Conservation (phyloP, 148 eudicot species). For the Silene latifolia region DNA sequence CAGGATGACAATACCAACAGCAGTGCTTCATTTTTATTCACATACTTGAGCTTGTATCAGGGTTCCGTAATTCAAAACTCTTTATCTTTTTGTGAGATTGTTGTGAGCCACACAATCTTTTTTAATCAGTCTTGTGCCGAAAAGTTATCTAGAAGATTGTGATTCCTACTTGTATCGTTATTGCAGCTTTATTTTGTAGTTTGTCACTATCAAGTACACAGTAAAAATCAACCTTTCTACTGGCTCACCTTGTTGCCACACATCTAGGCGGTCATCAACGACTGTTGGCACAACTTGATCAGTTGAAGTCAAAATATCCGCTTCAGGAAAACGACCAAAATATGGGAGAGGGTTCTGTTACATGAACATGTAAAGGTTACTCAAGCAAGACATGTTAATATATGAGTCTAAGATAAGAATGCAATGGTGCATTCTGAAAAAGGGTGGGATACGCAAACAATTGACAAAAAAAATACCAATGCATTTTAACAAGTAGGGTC, state of each 20-base stretch:
- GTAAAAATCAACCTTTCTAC: not conserved
- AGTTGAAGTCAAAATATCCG: conserved; percentile 88
- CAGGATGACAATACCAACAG: not conserved
- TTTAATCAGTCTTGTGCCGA: not conserved
- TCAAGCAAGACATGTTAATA: conserved; percentile 2
- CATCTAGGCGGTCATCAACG: conserved; percentile 81
- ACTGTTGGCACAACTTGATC: conserved; percentile 91
- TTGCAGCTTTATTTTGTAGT: not conserved
- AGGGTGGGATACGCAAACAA: not conserved
- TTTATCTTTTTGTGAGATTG: not conserved
- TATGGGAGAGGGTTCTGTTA: conserved; percentile 96
- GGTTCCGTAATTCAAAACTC: not conserved
- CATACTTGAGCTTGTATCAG: not conserved
- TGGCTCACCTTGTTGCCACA: conserved; percentile 74
- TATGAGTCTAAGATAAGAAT: not conserved
- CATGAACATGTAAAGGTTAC: conserved; percentile 23
- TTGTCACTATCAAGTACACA: not conserved
- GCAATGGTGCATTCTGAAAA: not conserved
- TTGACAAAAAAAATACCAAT: conserved; percentile 1
- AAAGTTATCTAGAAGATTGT: not conserved
- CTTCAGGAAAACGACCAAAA: conserved; percentile 92
- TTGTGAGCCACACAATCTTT: not conserved
- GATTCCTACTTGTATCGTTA: not conserved
- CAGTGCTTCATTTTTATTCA: not conserved
- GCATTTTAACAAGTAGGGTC: not conserved